Percentiles rank a stretch among this genome's conserved stretches.
phyloP scores from a whole-genome alignment of 2,329 filamentous ascomycete genomes.

The Paecilomyces formosus region DNA sequence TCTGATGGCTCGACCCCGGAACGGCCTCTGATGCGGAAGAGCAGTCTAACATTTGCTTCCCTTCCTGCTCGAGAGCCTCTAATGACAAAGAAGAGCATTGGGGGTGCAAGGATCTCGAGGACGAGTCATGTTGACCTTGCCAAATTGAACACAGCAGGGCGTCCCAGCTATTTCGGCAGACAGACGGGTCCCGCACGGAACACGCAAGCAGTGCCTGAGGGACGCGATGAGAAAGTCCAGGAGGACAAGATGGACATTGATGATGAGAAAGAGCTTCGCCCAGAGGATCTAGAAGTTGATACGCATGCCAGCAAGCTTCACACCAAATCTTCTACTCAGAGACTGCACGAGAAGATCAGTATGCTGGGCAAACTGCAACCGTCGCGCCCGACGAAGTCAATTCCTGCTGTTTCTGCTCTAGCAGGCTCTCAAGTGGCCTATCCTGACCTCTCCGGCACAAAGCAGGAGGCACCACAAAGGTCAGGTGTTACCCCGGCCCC shows the following conservation, averaged over 20 bases:
- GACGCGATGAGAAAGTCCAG: constrained; percentile 35
- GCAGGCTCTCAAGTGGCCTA: constrained; percentile 26
- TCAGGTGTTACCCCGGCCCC: constrained; percentile 12
- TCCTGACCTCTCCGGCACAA: constrained; percentile 24
- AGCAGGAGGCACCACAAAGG: constrained; percentile 15
- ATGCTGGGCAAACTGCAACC: constrained; percentile 54
- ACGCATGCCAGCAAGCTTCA: constrained; percentile 52
- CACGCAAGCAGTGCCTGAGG: constrained; percentile 20
- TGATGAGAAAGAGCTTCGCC: constrained; percentile 47
- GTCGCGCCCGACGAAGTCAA: constrained; percentile 39
- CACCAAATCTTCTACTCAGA: constrained; percentile 87
- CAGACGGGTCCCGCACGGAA: constrained; percentile 56
- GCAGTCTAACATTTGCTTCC: constrained; percentile 89
- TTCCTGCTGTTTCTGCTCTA: constrained; percentile 24
- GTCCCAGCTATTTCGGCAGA: constrained; percentile 66
- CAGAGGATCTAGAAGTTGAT: constrained; percentile 42
- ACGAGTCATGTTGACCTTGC: constrained; percentile 68
- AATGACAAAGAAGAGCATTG: constrained; percentile 74
- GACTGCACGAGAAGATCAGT: constrained; percentile 86
- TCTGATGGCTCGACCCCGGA: constrained; percentile 42
- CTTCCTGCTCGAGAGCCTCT: constrained; percentile 86
- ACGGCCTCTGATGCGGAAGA: constrained; percentile 74
- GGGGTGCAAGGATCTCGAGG: constrained; percentile 59
- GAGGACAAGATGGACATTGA: constrained; percentile 43
- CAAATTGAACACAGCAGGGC: constrained; percentile 36